Evolutionary conservation across 1,139 yeast species (phyloP).

Genomic region (Pichiaceae sp.): DNA sequence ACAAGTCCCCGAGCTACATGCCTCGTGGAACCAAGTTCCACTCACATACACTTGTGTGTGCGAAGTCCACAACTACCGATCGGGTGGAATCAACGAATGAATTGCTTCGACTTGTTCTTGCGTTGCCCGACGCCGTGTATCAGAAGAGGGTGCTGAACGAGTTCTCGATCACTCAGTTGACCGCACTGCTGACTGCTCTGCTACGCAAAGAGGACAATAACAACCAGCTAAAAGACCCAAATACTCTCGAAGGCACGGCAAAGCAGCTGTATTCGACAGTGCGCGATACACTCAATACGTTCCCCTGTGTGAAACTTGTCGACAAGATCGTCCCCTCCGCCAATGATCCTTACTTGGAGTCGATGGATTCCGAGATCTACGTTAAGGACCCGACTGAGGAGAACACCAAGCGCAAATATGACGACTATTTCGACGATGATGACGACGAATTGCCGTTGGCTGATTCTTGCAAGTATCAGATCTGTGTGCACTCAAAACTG

Average conservation of each 20-base stretch:
- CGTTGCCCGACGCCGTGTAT: not conserved
- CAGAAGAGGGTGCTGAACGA: conserved; percentile 2
- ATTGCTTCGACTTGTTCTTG: not conserved
- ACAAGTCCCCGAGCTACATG: too few species aligned
- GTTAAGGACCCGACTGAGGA: too few species aligned
- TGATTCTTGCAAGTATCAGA: conserved; percentile 4
- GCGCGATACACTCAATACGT: conserved; percentile 3
- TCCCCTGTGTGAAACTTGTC: conserved; percentile 8
- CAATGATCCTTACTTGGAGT: not conserved
- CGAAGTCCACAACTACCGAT: not conserved
- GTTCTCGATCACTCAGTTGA: conserved; percentile 5
- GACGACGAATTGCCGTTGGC: conserved; percentile 1
- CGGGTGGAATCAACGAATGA: not conserved
- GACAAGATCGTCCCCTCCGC: conserved; percentile 2
- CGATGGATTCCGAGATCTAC: too few species aligned
- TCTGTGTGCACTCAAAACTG: conserved; percentile 7
- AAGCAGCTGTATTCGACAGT: not conserved
- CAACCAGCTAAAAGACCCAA: not conserved
- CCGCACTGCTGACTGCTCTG: conserved; percentile 1
- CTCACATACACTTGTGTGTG: not conserved
- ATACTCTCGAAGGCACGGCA: not conserved
- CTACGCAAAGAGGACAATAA: conserved; percentile 1
- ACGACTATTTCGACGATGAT: conserved; percentile 1
- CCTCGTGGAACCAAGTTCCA: not conserved
- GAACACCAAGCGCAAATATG: too few species aligned